phyloP scores from a whole-genome alignment of 108 stramenopile genomes.

The Fistulifera pelliculosa region DNA sequence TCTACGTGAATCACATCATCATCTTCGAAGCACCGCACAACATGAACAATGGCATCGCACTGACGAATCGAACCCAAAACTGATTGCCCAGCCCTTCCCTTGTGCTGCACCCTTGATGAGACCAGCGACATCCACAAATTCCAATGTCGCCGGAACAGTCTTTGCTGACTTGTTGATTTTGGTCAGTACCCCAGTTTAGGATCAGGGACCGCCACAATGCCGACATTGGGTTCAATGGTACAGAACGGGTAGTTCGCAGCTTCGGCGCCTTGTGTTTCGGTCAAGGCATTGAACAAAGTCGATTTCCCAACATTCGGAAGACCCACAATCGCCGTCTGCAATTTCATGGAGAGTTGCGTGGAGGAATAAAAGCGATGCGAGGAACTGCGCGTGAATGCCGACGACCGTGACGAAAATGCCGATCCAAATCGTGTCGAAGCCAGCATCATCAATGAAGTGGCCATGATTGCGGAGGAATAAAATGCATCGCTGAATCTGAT shows the following conservation, averaged over 20 bases:
- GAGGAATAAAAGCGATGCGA: constrained; percentile 25
- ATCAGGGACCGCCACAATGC: constrained; percentile 93
- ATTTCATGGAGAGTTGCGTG: constrained; percentile 59
- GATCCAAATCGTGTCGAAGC: too few species aligned
- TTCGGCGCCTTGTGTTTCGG: constrained; percentile 88
- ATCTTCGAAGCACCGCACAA: constrained; percentile 95
- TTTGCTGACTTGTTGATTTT: constrained; percentile 82
- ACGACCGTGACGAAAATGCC: not conserved
- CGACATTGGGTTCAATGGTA: constrained; percentile 91
- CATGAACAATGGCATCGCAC: constrained; percentile 46
- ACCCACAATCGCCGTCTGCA: constrained; percentile 93
- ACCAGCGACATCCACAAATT: constrained; percentile 99
- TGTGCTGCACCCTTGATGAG: constrained; percentile 95
- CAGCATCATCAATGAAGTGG: too few species aligned
- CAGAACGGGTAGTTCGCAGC: constrained; percentile 50
- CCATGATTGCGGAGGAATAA: too few species aligned
- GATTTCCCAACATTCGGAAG: constrained; percentile 93
- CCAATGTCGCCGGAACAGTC: constrained; percentile 84
- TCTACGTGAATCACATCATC: constrained; percentile 90
- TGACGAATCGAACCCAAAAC: constrained; percentile 96
- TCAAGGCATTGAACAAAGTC: constrained; percentile 97
- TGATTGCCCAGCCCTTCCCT: constrained; percentile 99
- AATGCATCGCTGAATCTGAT: too few species aligned
- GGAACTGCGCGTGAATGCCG: constrained; percentile 1
- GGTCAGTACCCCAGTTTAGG: constrained; percentile 55